A percentile compares a stretch with the other conserved stretches of the same genome.
phyloP scores from a whole-genome alignment of 1,284 basidiomycete species.

The Apiotrichum montevideense region DNA sequence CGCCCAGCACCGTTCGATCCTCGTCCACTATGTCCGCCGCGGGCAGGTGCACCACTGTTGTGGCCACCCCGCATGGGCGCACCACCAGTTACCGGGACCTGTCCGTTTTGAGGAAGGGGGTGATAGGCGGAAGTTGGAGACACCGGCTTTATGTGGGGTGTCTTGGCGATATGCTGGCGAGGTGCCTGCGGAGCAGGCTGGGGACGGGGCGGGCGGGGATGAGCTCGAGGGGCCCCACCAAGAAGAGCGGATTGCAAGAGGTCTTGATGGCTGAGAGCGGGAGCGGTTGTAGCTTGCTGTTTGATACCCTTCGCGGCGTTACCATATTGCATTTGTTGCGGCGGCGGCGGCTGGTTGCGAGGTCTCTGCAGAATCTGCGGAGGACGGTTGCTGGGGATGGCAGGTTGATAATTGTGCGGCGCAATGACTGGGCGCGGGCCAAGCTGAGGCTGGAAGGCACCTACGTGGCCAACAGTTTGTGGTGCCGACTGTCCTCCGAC shows the following conservation, averaged over 20 bases:
- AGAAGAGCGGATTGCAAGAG: constrained; percentile 28
- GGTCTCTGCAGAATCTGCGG: constrained; percentile 62
- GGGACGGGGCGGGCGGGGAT: background rate
- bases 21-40: background rate
- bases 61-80: background rate
- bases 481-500: constrained; percentile 52
- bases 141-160: constrained; percentile 10
- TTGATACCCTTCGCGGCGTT: constrained; percentile 40
- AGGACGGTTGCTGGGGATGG: constrained; percentile 34
- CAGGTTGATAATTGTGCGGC: constrained; percentile 58
- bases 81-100: no score
- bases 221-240: constrained; percentile 10
- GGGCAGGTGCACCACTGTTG: background rate
- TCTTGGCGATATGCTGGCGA: constrained; percentile 14
- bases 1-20: background rate
- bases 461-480: constrained; percentile 35
- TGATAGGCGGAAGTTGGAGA: constrained; percentile 6
- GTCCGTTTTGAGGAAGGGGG: background rate
- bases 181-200: background rate
- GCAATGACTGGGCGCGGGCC: constrained; percentile 61
- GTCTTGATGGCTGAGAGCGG: constrained; percentile 22
- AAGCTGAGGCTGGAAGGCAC: constrained; percentile 60
- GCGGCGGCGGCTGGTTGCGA: constrained; percentile 11
- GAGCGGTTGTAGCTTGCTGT: constrained; percentile 8
- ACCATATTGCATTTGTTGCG: constrained; percentile 31